phyloP scores from a whole-genome alignment of 495 filamentous ascomycete genomes.

The Penicillium turbatum region DNA sequence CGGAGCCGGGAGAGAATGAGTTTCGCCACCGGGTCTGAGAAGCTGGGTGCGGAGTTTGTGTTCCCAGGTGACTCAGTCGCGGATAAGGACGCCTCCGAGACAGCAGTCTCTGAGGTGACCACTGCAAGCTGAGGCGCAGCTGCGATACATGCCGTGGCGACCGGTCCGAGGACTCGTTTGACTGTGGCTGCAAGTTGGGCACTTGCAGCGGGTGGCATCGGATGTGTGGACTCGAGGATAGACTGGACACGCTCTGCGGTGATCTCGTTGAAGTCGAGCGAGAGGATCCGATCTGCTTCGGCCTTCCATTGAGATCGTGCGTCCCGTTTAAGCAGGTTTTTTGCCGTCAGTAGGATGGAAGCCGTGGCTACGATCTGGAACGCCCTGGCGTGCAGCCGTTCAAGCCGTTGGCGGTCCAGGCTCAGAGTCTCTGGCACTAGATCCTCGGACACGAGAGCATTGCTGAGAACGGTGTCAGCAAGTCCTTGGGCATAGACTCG shows the following conservation, averaged over 20 bases:
- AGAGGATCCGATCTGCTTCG: conserved; percentile 73
- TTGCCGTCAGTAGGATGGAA: conserved; percentile 81
- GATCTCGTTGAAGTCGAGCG: conserved; percentile 52
- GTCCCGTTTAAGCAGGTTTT: conserved; percentile 92
- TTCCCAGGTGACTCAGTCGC: conserved; percentile 12
- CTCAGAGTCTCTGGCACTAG: conserved; percentile 80
- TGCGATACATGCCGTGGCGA: conserved; percentile 36
- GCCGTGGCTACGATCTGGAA: conserved; percentile 76
- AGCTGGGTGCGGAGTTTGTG: conserved; percentile 28
- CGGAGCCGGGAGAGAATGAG: conserved; percentile 72
- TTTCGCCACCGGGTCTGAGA: conserved; percentile 75
- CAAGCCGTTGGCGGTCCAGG: conserved; percentile 70
- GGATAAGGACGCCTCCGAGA: neutral
- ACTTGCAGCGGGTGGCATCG: conserved; percentile 60
- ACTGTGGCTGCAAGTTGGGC: conserved; percentile 46
- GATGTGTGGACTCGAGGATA: conserved; percentile 72
- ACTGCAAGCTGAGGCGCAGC: conserved; percentile 36
- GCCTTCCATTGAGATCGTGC: conserved; percentile 83
- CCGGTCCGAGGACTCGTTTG: conserved; percentile 51
- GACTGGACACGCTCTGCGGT: conserved; percentile 63
- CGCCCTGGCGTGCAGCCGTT: conserved; percentile 59
- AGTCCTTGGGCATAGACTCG: conserved; percentile 79
- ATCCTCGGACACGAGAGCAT: conserved; percentile 49
- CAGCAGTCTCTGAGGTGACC: conserved; percentile 20
- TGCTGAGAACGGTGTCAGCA: conserved; percentile 59